A percentile compares a stretch with the other conserved stretches of the same genome.
These are phyloP conservation scores for Aspergillus leporis DNA, from an alignment of 495 filamentous ascomycete species.

Conservation along the genomic window DNA sequence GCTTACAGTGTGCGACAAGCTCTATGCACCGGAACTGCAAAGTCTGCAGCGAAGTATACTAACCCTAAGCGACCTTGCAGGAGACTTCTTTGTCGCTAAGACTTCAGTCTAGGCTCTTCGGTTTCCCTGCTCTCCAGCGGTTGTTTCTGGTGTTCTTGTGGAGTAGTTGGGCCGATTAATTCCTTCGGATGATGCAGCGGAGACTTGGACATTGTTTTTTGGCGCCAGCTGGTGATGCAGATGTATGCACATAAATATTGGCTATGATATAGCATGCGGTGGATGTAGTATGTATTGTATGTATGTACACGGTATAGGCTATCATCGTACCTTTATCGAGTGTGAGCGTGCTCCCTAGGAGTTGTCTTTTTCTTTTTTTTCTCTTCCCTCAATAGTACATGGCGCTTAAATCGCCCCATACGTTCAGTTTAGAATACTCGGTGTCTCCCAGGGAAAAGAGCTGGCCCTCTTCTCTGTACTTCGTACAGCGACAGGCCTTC, in stretches of 20 bases:
- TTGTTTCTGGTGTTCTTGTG: neutral
- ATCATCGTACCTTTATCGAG: neutral
- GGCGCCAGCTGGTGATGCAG: conserved; percentile 24
- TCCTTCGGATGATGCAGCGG: neutral
- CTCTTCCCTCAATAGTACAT: neutral
- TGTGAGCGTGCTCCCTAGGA: neutral
- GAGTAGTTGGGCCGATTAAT: neutral
- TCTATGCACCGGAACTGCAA: conserved; percentile 18
- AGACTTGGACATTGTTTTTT: conserved; percentile 23
- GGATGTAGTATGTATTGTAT: too few relatives aligned
- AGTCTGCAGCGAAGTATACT: conserved; percentile 9
- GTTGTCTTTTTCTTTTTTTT: neutral
- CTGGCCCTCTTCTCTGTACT: neutral
- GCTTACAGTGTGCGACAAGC: conserved; percentile 10
- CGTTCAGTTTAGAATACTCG: neutral
- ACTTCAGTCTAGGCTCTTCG: conserved; percentile 4
- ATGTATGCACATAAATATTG: neutral
- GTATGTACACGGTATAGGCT: too few relatives aligned
- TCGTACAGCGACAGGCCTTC: neutral
- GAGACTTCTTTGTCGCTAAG: neutral
- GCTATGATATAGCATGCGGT: neutral
- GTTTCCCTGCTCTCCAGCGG: neutral
- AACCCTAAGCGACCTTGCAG: conserved; percentile 7
- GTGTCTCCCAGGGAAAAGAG: neutral
- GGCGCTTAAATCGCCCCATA: neutral